Evolutionary conservation across 2,329 filamentous ascomycete species (phyloP).

Genomic region (Neofusicoccum kwambonambiense): DNA sequence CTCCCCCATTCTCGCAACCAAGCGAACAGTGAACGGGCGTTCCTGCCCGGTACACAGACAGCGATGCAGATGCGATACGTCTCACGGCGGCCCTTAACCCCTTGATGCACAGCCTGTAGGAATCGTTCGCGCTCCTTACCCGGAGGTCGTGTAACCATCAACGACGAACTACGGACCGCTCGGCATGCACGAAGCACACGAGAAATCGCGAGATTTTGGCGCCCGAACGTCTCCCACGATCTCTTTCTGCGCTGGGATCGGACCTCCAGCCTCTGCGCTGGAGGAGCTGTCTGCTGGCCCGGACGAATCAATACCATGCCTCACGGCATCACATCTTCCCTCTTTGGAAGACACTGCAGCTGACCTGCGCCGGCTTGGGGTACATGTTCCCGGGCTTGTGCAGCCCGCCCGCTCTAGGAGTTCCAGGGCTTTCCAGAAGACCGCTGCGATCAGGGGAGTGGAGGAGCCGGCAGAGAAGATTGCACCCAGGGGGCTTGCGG

Average conservation of each 20-base stretch:
- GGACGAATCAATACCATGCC: conserved; percentile 6
- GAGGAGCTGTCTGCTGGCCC: neutral
- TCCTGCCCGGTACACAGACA: neutral
- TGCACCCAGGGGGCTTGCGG: neutral
- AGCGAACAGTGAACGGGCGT: neutral
- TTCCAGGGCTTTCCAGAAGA: conserved; percentile 3
- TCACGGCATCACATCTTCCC: neutral
- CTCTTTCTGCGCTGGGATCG: neutral
- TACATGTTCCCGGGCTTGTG: neutral
- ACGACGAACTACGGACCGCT: neutral
- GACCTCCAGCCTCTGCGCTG: neutral
- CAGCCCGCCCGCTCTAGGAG: neutral
- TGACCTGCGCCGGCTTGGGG: neutral
- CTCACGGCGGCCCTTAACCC: neutral
- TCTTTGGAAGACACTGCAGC: neutral
- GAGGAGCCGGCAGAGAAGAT: neutral
- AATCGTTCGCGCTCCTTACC: neutral
- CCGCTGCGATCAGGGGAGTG: neutral
- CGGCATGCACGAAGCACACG: neutral
- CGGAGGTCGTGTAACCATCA: neutral
- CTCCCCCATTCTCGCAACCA: neutral
- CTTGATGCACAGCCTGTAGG: conserved; percentile 6
- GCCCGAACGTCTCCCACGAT: neutral
- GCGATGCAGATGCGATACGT: conserved; percentile 4
- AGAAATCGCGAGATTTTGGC: neutral